Base-by-base conservation (phyloP, 2,329 filamentous ascomycete genomes). In the Tolypocladium inflatum region DNA sequence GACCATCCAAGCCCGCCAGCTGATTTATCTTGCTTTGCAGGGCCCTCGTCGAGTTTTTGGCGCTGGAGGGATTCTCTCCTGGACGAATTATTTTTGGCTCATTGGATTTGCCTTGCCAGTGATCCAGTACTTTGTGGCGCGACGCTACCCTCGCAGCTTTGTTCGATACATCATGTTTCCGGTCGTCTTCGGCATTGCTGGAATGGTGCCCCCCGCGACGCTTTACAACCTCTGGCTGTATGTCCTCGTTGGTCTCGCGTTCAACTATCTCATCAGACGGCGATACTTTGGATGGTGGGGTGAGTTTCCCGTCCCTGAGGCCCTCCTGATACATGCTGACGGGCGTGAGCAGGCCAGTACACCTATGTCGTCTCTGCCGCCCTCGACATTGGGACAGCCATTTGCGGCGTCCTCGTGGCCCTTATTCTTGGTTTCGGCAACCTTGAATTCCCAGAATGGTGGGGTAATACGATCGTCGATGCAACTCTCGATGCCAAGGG, bases 351-450 rank as follows among this genome's bases (percentile, higher is more conserved):
- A 63, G 62, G 60, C 55, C 65, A 60, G 15, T 85, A 83, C 71
- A 86, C 84, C 69, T 85, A 84, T 59, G 74, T 83, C 57, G 71
- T 82, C 0, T 83, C 82, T 11, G 82, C 82, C 0, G 81, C 78
- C 3, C 73, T 85, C 42, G 82, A 84, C 55, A 78, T 80, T 42
- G 83, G 81, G 19, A 77, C 83, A 1, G 80, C 79, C 0, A 66
- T 85, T n/a, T 78, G 79, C 35, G 78, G 84, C 52, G 67, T 84
- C 39, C 74, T 84, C 45, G 78, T 80, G 61, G 65, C 63, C 19
- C 67, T 82, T 21, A 72, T 74, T 41, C 71, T 82, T 48, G 74
- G 74, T 51, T 69, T 80, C 64, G 79, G 77, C 45, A 68, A 70
- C 56, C 72, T 74, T 6, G 56, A 67, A 0, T 71, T 82, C 58